phyloP scores from a whole-genome alignment of 1,284 basidiomycete species.

The Puccinia coronata region DNA sequence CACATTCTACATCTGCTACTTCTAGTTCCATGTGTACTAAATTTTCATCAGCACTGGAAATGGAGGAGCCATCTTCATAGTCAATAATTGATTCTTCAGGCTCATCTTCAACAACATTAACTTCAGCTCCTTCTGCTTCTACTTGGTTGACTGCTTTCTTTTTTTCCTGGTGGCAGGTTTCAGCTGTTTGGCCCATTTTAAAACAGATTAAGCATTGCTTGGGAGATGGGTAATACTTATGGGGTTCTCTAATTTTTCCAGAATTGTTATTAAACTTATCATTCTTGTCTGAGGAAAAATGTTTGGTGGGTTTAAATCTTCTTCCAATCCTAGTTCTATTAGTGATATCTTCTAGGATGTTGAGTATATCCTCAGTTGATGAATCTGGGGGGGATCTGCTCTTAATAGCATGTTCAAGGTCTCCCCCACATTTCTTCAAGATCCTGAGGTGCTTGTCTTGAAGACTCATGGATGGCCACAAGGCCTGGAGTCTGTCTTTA shows the following conservation, averaged over 20 bases:
- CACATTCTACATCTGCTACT: not conserved
- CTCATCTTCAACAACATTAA: not conserved
- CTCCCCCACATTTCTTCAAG: constrained; percentile 5
- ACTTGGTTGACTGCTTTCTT: constrained; percentile 13
- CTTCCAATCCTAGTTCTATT: not conserved
- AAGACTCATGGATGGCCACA: not conserved
- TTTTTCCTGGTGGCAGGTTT: not conserved
- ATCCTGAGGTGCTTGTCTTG: not conserved
- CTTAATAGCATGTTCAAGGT: not conserved
- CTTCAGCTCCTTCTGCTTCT: not conserved
- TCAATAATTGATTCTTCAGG: not conserved
- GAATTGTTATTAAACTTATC: not conserved
- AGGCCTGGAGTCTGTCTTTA: not conserved
- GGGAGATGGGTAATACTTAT: too few relatives aligned
- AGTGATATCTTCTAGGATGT: constrained; percentile 3
- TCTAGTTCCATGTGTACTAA: not conserved
- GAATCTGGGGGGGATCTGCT: not conserved
- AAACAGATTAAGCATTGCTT: not conserved
- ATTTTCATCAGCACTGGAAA: not conserved
- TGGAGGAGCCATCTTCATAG: not conserved
- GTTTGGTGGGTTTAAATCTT: not conserved
- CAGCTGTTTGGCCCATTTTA: not conserved
- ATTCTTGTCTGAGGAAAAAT: not conserved
- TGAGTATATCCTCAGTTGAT: not conserved
- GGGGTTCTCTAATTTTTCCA: not conserved